Evolutionary conservation across 306 rosid species (phyloP), one percentile per base, ranked within the genome.

Genomic region (Castanea sativa): DNA sequence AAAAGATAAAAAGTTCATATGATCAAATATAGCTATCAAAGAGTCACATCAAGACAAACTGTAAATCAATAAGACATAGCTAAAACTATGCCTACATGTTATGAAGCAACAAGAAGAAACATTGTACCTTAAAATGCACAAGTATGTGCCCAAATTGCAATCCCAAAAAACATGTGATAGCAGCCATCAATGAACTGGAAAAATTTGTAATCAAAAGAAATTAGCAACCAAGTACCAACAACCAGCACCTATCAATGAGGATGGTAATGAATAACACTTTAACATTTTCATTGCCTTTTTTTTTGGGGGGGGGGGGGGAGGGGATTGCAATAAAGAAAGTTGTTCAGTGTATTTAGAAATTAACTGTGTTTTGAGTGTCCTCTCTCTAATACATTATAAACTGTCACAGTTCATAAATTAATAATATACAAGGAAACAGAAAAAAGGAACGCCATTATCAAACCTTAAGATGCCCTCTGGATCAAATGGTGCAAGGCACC

Each of bases 401-500:
- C 13, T 32, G 6, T 12, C 33, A 15, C 12, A 38, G 16, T 55
- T 56, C 19, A 69, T 3, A 1, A 21, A 51, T 69, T 11, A 5
- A 33, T 56, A 68, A 55, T 25, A 73, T 30, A 56, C n/a, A 73
- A 61, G 29, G 23, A 83, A 29, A 81, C 35, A 75, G 55, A 71
- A 74, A 74, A n/a, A 69, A 43, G 79, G 41, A 75, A 51, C 60
- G 27, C 19, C 35, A 25, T 63, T 80, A 73, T 60, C 76, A 5
- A 18, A 92, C 97, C 97, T 90, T 83, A 90, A 81, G 63, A 89
- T 86, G 76, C 97, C 97, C 89, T 92, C 95, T 1, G 92, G 91
- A 56, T 90, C 97, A 89, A 90, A 90, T 74, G 97, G 97, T 13
- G 95, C 95, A 70, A 86, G 83, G 87, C 97, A 92, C 93, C 93